Percentiles rank a stretch among this genome's conserved stretches.
These are phyloP conservation scores for Domatiomyces catenatus DNA, from an alignment of 2,329 filamentous ascomycete species.

Conservation along the genomic window DNA sequence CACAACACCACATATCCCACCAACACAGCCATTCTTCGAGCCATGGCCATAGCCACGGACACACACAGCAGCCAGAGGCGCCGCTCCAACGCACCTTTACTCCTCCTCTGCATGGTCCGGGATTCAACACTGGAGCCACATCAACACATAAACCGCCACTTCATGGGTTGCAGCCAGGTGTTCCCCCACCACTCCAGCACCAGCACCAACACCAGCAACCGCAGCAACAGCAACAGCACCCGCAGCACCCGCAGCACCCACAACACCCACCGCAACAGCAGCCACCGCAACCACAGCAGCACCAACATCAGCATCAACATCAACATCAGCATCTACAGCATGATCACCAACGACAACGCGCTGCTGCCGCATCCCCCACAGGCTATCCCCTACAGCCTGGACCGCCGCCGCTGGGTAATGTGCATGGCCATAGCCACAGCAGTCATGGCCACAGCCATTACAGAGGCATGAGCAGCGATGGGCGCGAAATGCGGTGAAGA, in stretches of 20 bases:
- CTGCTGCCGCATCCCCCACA: background rate
- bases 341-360: constrained; percentile 10
- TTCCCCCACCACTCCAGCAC: background rate
- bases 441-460: background rate
- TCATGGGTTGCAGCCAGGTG: constrained; percentile 3
- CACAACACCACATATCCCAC: background rate
- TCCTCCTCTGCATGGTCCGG: background rate
- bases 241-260: constrained; percentile 11
- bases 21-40: background rate
- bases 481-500: background rate
- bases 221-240: constrained; percentile 7
- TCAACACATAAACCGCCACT: background rate
- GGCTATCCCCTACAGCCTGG: background rate
- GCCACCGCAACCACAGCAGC: constrained; percentile 4
- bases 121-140: background rate
- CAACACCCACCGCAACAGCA: constrained; percentile 3
- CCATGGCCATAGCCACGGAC: background rate
- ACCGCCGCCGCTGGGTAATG: background rate
- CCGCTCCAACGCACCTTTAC: background rate
- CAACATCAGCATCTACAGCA: constrained; percentile 10
- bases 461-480: background rate
- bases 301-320: constrained; percentile 5
- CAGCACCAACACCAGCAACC: background rate
- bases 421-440: background rate
- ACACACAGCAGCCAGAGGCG: background rate